Evolutionary conservation across 164 flowering plant genomes (phyloP).

Genomic region (Tetracentron sinense): DNA sequence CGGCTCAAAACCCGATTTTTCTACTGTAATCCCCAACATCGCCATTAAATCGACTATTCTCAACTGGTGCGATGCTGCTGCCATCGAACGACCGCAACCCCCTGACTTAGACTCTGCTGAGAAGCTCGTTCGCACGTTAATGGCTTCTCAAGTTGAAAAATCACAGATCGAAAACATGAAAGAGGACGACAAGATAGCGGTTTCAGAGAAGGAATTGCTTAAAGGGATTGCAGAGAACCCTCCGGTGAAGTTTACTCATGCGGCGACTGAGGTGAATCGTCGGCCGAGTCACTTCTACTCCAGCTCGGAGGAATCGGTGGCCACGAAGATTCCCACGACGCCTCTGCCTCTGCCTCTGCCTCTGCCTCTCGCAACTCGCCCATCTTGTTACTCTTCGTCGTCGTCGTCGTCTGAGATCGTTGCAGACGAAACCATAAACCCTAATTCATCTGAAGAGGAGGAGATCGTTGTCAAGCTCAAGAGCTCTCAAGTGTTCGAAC

Average conservation of each 20-base stretch:
- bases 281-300: conserved; percentile 27
- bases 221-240: conserved; percentile 55
- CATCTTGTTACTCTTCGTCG: conserved; percentile 57
- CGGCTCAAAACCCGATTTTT: conserved; percentile 60
- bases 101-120: conserved; percentile 36
- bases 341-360: conserved; percentile 57
- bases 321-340: conserved; percentile 42
- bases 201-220: conserved; percentile 57
- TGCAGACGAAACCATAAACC: conserved; percentile 23
- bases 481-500: conserved; percentile 57
- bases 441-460: conserved; percentile 44
- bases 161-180: background rate
- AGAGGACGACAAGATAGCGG: conserved; percentile 18
- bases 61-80: conserved; percentile 10
- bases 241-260: conserved; percentile 36
- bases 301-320: conserved; percentile 58
- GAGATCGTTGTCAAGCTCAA: conserved; percentile 37
- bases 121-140: conserved; percentile 28
- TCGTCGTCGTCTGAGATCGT: conserved; percentile 29
- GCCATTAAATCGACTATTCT: conserved; percentile 45
- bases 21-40: conserved; percentile 62
- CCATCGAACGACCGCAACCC: conserved; percentile 34
- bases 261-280: conserved; percentile 55
- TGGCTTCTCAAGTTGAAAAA: conserved; percentile 16
- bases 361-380: conserved; percentile 58